Percentiles rank a stretch among this genome's conserved stretches.
Conservation (phyloP, 495 filamentous ascomycete species). For the Aspergillus egyptiacus region DNA sequence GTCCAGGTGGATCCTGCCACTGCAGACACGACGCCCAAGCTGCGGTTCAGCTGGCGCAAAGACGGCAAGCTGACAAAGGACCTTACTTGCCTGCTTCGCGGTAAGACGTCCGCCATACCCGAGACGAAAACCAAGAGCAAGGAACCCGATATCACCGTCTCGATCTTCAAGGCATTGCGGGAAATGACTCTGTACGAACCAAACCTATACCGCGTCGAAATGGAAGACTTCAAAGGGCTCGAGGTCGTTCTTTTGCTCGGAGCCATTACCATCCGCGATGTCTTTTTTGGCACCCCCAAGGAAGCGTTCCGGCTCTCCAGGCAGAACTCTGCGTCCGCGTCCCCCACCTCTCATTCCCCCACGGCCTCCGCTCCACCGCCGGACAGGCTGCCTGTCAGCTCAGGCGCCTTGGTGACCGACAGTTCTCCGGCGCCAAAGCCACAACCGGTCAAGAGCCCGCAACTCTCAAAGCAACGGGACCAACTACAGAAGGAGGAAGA, state of each 20-base stretch:
- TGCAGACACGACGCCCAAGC: conserved; percentile 66
- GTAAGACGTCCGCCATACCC: conserved; percentile 58
- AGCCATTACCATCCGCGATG: conserved; percentile 78
- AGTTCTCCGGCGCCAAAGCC: conserved; percentile 18
- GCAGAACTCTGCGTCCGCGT: conserved; percentile 14
- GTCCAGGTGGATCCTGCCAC: conserved; percentile 60
- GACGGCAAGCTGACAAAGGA: conserved; percentile 83
- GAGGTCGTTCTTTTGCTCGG: conserved; percentile 82
- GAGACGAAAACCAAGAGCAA: conserved; percentile 65
- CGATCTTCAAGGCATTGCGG: conserved; percentile 62
- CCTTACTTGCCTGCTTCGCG: conserved; percentile 73
- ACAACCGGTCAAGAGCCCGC: conserved; percentile 17
- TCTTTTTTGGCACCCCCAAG: conserved; percentile 63
- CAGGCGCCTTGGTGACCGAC: conserved; percentile 13
- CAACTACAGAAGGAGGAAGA: conserved; percentile 57
- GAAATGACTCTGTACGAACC: conserved; percentile 88
- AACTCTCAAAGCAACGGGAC: conserved; percentile 37
- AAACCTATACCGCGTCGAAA: conserved; percentile 81
- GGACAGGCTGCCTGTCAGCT: conserved; percentile 9
- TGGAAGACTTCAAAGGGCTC: conserved; percentile 91
- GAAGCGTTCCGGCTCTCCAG: conserved; percentile 77
- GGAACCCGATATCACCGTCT: conserved; percentile 91
- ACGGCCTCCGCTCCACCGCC: conserved; percentile 1
- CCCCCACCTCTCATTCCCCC: conserved; percentile 10
- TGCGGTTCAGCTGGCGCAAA: conserved; percentile 86